phyloP scores from a whole-genome alignment of 129 eudicot genomes.

The Artemisia annua region DNA sequence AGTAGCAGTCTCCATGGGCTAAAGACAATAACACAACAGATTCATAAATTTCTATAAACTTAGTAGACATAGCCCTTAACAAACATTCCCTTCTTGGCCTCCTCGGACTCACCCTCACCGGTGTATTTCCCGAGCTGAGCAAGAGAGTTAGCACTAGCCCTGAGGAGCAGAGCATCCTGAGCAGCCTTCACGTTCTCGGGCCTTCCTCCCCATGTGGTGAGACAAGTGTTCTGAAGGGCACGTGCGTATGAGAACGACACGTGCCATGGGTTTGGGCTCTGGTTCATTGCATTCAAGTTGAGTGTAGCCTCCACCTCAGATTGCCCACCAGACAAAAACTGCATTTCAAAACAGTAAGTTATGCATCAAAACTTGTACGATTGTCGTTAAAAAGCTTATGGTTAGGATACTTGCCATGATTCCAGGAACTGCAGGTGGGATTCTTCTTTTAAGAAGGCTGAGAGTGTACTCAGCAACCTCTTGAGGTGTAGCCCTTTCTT shows the following conservation, averaged over 20 bases:
- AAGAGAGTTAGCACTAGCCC: constrained; percentile 83
- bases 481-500: constrained; percentile 71
- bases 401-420: constrained; percentile 58
- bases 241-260: constrained; percentile 87
- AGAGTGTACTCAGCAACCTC: constrained; percentile 72
- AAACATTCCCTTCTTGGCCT: constrained; percentile 72
- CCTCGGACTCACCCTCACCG: constrained; percentile 74
- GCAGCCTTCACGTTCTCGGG: constrained; percentile 86
- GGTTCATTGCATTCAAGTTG: constrained; percentile 90
- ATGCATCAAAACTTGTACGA: neutral
- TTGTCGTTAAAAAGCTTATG: neutral
- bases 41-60: constrained; percentile 22
- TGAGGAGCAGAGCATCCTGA: constrained; percentile 60
- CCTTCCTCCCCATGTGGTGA: constrained; percentile 86
- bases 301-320: constrained; percentile 71
- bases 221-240: constrained; percentile 90
- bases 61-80: constrained; percentile 73
- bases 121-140: constrained; percentile 89
- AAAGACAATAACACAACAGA: constrained; percentile 33
- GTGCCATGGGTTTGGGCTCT: constrained; percentile 89
- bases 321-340: too few species aligned
- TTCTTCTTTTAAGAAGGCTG: constrained; percentile 59
- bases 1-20: constrained; percentile 39
- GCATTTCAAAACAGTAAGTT: neutral
- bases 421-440: constrained; percentile 89